Base-by-base conservation (phyloP, 352 stramenopile species). In the Pythium rhizo-oryzae region DNA sequence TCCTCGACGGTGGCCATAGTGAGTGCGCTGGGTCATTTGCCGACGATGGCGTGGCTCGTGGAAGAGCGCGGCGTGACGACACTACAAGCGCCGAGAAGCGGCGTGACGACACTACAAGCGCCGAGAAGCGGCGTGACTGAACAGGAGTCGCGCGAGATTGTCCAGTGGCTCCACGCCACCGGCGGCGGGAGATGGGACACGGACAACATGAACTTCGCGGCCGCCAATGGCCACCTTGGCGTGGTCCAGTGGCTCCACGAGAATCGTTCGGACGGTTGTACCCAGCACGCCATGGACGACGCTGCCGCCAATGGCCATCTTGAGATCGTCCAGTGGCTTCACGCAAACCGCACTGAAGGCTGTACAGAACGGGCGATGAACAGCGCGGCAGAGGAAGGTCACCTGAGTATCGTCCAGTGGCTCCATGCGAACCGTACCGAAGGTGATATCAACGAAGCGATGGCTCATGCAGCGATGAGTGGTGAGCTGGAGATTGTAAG, bases 401-500 rank as follows among this genome's bases (percentile, higher is more conserved):
- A 51, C 13, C 21, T 51, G 6, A 8, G 0, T 0, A n/a, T 51
- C 7, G 19, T 51, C 1, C 44, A 5, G 19, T 51, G 19, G 19
- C 19, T 51, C 44, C 44, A 30, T 6, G 44, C 4, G 19, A 51
- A 24, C 19, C 44, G 19, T 16, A 25, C n/a, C 19, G 44, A 51
- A 51, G 74, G 71, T 0, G 77, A 72, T 41, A 78, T 73, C 15
- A 68, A 73, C 15, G 66, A 64, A 2, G 76, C 76, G 0, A 85
- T 84, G 76, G 69, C 82, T 21, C 55, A 71, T 19, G 77, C 76
- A 0, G 76, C 71, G 0, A 69, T 67, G 16, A 79, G 74, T 19
- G 82, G 81, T 12, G 76, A 84, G 28, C 28, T 87, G 13, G 76
- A 79, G 1, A 16, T 49, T 4, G 5, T 49, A 16, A 19, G 19